Percentiles rank a stretch among this genome's conserved stretches.
phyloP scores from a whole-genome alignment of 805 yeast species.

The Suhomyces xylopsoci region DNA sequence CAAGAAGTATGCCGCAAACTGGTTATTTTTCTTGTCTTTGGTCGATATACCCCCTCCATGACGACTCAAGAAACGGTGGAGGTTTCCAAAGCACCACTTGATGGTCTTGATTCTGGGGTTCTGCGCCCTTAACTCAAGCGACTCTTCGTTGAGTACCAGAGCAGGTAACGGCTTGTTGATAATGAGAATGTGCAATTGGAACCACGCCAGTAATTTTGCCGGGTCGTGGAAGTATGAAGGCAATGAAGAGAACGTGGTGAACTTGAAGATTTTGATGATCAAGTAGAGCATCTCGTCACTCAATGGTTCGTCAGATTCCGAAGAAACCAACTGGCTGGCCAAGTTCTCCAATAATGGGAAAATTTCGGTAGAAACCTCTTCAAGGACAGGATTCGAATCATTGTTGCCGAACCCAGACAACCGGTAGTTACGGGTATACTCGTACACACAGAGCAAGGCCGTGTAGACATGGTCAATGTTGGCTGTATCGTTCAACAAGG shows the following conservation, averaged over 20 bases:
- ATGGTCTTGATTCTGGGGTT: conserved; percentile 44
- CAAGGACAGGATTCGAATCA: conserved; percentile 36
- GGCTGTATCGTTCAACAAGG: conserved; percentile 36
- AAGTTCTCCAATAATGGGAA: conserved; percentile 38
- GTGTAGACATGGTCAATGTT: conserved; percentile 36
- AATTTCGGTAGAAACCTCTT: conserved; percentile 31
- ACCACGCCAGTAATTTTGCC: conserved; percentile 40
- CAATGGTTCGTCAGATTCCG: conserved; percentile 11
- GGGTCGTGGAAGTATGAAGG: conserved; percentile 37
- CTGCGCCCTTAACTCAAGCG: conserved; percentile 24
- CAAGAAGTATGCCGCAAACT: conserved; percentile 32
- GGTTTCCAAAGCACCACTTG: conserved; percentile 46
- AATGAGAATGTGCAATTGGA: conserved; percentile 35
- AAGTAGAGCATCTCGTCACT: conserved; percentile 38
- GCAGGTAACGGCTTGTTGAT: conserved; percentile 40
- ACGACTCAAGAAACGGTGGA: conserved; percentile 39
- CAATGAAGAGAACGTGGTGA: conserved; percentile 34
- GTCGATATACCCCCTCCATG: conserved; percentile 44
- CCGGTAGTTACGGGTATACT: conserved; percentile 40
- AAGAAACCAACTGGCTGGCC: conserved; percentile 24
- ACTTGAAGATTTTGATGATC: conserved; percentile 41
- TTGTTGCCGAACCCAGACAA: conserved; percentile 46
- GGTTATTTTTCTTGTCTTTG: conserved; percentile 21
- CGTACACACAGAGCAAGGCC: conserved; percentile 39
- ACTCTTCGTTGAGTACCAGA: conserved; percentile 29